Evolutionary conservation across 768 basidiomycete species (phyloP), one percentile per base, ranked within the genome.

Genomic region (Lentinula guzmanii): DNA sequence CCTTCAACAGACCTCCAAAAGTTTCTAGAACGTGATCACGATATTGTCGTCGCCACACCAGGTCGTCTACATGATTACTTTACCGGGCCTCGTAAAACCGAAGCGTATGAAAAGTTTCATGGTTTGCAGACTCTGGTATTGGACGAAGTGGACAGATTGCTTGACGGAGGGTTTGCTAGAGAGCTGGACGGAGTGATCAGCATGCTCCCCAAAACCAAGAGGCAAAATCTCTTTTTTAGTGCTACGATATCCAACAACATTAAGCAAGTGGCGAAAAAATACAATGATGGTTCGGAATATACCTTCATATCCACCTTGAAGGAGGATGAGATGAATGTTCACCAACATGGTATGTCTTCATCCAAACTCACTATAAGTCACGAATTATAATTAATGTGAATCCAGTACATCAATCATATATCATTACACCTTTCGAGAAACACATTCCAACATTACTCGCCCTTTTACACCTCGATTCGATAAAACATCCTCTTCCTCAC

Each of bases 191-290:
- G 85, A 58, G 87, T 91, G 59, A 69, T 87, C 8, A 31, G 62
- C 0, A 70, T 67, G 61, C 68, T 82, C 39, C 81, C 81, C 1
- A 64, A 75, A 35, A 71, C 72, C 48, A 77, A 76, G 53, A 80
- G 88, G 62, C 89, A 85, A 75, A 75, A 86, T 70, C 63, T 90
- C 78, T 73, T 82, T 74, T 91, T 89, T 69, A 89, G 87, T 3
- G 90, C 89, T 0, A 91, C 90, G 0, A 81, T 91, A 74, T 86
- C 87, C 59, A 73, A 81, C n/a, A 86, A 87, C 48, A 86, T 91
- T 28, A 80, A 80, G 58, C 69, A 80, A 70, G 79, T 84, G 1
- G 66, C 66, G 24, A 63, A 66, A 28, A 43, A 48, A 21, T 43
- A 60, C 10, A 66, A 70, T 0, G 61, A 73, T 45, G 66, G 66